Conservation (phyloP, 179 eudicot genomes). For the Monotropa hypopitys region DNA sequence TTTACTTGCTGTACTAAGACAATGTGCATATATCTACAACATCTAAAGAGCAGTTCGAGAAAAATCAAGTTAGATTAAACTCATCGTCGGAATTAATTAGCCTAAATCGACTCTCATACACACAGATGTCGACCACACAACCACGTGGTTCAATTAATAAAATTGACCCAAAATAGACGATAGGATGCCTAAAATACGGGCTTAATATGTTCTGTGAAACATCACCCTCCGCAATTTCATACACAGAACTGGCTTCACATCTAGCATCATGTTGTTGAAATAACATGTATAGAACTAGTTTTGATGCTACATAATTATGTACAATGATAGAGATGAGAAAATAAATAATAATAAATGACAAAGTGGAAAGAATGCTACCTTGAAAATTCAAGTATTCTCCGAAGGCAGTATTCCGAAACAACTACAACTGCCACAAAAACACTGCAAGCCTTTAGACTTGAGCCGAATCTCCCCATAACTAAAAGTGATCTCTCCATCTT, state of each 20-base stretch:
- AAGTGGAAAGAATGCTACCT: background rate
- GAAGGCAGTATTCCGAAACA: slow-evolving; percentile 74
- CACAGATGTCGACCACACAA: background rate
- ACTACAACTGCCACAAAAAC: slow-evolving; percentile 56
- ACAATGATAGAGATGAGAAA: background rate
- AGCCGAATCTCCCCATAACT: slow-evolving; percentile 65
- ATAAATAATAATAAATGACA: background rate
- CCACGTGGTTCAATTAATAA: too few species aligned
- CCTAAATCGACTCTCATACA: background rate
- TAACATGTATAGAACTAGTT: background rate
- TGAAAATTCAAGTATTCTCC: slow-evolving; percentile 36
- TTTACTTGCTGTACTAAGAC: background rate
- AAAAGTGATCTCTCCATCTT: slow-evolving; percentile 64
- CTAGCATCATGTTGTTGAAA: background rate
- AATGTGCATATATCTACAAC: background rate
- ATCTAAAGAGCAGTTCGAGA: background rate
- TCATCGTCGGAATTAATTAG: background rate
- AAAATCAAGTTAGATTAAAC: background rate
- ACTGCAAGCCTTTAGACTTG: slow-evolving; percentile 37
- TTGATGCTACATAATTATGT: background rate
- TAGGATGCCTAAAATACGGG: background rate
- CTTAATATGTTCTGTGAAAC: background rate
- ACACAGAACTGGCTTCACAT: background rate
- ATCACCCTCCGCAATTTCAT: background rate
- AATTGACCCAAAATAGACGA: too few species aligned